A percentile compares a stretch with the other conserved stretches of the same genome.
phyloP scores from a whole-genome alignment of 2,329 filamentous ascomycete species.

The Proliferodiscus dingleyae region DNA sequence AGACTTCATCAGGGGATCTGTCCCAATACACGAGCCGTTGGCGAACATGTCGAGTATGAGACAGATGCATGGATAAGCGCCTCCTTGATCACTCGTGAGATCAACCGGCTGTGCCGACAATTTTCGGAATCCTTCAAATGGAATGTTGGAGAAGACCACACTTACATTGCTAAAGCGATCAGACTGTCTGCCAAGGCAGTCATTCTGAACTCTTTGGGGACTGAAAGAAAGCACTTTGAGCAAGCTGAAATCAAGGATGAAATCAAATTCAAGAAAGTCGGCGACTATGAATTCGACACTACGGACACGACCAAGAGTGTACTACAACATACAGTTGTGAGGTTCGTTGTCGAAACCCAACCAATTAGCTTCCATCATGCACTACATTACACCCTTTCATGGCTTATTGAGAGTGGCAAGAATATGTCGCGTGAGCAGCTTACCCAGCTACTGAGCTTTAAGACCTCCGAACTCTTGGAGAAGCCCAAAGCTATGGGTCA shows the following conservation, averaged over 20 bases:
- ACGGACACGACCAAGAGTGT: slow-evolving; percentile 25
- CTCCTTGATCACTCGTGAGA: slow-evolving; percentile 87
- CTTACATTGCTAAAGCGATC: slow-evolving; percentile 65
- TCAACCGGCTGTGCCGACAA: slow-evolving; percentile 86
- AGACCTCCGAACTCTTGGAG: slow-evolving; percentile 63
- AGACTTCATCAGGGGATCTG: slow-evolving; percentile 97
- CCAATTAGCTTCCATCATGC: slow-evolving; percentile 97
- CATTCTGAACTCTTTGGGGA: slow-evolving; percentile 83
- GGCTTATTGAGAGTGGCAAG: slow-evolving; percentile 87
- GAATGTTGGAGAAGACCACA: slow-evolving; percentile 57
- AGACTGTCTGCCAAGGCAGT: slow-evolving; percentile 72
- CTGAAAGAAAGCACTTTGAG: slow-evolving; percentile 80
- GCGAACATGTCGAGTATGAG: slow-evolving; percentile 97
- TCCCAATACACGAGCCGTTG: slow-evolving; percentile 84
- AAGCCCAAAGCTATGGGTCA: slow-evolving; percentile 59
- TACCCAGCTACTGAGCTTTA: slow-evolving; percentile 65
- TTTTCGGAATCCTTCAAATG: slow-evolving; percentile 82
- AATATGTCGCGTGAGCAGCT: slow-evolving; percentile 65
- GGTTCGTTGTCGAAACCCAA: slow-evolving; percentile 83
- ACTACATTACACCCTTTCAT: slow-evolving; percentile 91
- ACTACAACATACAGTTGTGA: slow-evolving; percentile 62
- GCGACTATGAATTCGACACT: slow-evolving; percentile 74
- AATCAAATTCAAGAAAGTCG: slow-evolving; percentile 72
- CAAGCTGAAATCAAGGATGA: slow-evolving; percentile 86
- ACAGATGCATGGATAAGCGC: slow-evolving; percentile 98